Conservation (phyloP, 2,329 filamentous ascomycete species). For the Myriosclerotinia curreyana region DNA sequence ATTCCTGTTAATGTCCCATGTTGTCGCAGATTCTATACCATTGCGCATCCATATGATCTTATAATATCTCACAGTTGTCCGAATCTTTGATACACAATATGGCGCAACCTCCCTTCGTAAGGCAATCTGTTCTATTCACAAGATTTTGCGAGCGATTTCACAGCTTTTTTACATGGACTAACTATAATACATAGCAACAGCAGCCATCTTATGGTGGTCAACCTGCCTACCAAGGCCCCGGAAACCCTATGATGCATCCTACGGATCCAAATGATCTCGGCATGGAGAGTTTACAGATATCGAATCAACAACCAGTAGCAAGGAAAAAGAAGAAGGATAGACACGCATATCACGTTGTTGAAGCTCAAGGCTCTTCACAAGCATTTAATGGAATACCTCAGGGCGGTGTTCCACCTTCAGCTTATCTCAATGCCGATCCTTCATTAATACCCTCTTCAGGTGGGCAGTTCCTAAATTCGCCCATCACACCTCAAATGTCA, state of each 20-base stretch:
- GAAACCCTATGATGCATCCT: conserved; percentile 9
- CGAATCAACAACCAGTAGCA: conserved; percentile 35
- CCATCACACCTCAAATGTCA: conserved; percentile 46
- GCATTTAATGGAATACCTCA: conserved; percentile 67
- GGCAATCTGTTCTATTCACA: conserved; percentile 21
- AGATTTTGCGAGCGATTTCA: neutral
- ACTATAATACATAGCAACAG: conserved; percentile 13
- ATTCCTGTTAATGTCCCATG: conserved; percentile 7
- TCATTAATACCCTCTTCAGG: conserved; percentile 43
- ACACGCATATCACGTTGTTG: conserved; percentile 86
- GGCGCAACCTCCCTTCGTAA: conserved; percentile 23
- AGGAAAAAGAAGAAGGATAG: conserved; percentile 88
- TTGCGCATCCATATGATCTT: conserved; percentile 13
- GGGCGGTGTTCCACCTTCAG: conserved; percentile 51
- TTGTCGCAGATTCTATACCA: neutral
- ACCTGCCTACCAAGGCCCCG: conserved; percentile 10
- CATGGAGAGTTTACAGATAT: conserved; percentile 23
- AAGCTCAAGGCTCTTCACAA: conserved; percentile 67
- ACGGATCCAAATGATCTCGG: conserved; percentile 20
- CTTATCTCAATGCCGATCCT: conserved; percentile 57
- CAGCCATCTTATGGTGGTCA: conserved; percentile 17
- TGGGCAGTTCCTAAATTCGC: conserved; percentile 48
- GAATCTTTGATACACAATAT: conserved; percentile 20
- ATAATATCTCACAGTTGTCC: conserved; percentile 11
- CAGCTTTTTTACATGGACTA: conserved; percentile 1